phyloP scores from a whole-genome alignment of 2,329 filamentous ascomycete species.

The Hypoxylon sp. region DNA sequence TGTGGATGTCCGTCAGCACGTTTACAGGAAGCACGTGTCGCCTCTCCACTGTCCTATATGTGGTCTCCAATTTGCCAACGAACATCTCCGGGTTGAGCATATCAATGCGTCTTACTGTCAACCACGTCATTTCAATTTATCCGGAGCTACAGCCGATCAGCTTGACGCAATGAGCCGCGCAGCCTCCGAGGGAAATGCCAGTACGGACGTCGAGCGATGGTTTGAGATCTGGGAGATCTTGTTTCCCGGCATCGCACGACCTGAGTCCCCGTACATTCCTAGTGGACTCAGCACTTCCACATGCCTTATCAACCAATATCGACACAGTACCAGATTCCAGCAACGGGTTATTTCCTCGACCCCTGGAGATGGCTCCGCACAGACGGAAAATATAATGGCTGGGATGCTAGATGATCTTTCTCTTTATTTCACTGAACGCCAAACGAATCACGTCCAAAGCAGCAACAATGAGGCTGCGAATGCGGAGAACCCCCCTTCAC shows the following conservation, averaged over 20 bases:
- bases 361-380: neutral
- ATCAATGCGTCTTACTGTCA: neutral
- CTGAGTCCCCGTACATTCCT: conserved; percentile 2
- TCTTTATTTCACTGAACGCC: neutral
- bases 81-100: conserved; percentile 1
- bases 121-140: neutral
- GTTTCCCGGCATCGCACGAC: conserved; percentile 1
- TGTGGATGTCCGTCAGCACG: conserved; percentile 24
- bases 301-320: conserved; percentile 3
- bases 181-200: neutral
- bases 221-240: conserved; percentile 17
- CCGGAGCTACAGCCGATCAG: neutral
- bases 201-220: conserved; percentile 10
- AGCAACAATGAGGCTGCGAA: too few relatives aligned
- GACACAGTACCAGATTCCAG: neutral
- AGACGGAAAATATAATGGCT: neutral
- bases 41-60: conserved; percentile 13
- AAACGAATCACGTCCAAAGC: neutral
- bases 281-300: neutral
- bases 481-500: neutral
- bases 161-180: neutral
- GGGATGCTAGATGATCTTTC: neutral
- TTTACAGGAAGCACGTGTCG: conserved; percentile 8
- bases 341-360: neutral
- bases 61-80: conserved; percentile 11